Base-by-base conservation (phyloP, 768 basidiomycete species). In the Psilocybe sp. region DNA sequence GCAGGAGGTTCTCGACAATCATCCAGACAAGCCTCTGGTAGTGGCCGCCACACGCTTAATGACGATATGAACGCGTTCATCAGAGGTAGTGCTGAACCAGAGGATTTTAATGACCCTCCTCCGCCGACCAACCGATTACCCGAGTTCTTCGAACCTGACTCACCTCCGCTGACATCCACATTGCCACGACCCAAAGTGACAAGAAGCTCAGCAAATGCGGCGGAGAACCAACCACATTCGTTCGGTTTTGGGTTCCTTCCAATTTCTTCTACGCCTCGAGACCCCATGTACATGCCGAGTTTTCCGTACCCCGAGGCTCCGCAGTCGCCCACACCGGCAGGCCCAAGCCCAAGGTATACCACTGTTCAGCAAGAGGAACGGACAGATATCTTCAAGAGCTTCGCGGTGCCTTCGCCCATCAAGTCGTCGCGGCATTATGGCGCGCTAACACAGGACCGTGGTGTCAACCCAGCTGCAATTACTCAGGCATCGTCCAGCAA, bases 281-380 rank as follows among this genome's bases (percentile, higher is more conserved):
- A 75, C 46, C 61, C 65, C 20, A 59, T 75, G 63, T 72, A 73
- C 59, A 59, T 77, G 67, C 65, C 74, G 11, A 70, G 60, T 47
- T 76, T 77, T 53, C 74, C 76, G 16, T 79, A 75, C 63, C 79
- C 79, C 7, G 80, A 82, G 59, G 73, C 79, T 14, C 80, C 81
- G 5, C 75, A 76, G 50, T 82, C 81, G 5, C 83, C 83, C 14
- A 75, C 81, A 2, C 82, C 83, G 6, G 69, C 71, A 19, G 68
- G 73, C 38, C 51, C 64, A 20, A 66, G 60, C 39, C 31, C 61
- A 44, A 56, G 56, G 34, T 47, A 57, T 9, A 60, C 64, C 45
- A 49, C 62, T 23, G 61, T 54, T 38, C 67, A 64, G 41, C 57
- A 57, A 45, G 64, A 64, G 18, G 70, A 71, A 20, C 67, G 74